These are phyloP conservation scores for Paraurostyla sp. DNA, from an alignment of 73 alveolate genomes.

Conservation along the genomic window DNA sequence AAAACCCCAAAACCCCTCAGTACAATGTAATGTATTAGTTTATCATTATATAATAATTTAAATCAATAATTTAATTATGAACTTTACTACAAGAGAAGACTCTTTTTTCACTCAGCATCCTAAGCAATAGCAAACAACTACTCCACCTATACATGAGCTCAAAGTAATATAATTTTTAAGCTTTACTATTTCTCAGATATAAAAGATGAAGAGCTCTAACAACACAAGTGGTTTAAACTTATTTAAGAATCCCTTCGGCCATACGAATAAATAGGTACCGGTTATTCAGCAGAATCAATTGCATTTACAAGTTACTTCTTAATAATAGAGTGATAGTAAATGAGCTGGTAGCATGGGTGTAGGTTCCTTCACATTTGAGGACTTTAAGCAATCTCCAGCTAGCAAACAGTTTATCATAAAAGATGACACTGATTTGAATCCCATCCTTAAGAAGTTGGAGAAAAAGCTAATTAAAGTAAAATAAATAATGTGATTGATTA, in stretches of 20 bases:
- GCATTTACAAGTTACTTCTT: too few species aligned
- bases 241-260: background rate
- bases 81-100: too few species aligned
- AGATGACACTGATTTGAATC: background rate
- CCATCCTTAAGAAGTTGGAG: background rate
- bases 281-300: conserved; percentile 18
- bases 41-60: too few species aligned
- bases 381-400: background rate
- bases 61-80: too few species aligned
- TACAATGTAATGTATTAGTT: too few species aligned
- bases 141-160: too few species aligned
- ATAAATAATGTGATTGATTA: background rate
- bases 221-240: background rate
- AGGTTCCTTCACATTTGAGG: too few species aligned
- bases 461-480: background rate
- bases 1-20: too few species aligned
- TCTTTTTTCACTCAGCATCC: too few species aligned
- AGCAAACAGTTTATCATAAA: background rate
- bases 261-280: background rate
- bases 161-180: background rate
- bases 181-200: background rate
- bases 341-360: too few species aligned
- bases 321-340: background rate
- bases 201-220: background rate
- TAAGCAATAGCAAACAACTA: too few species aligned